Evolutionary conservation across 345 rosid species (phyloP).

Genomic region (Kernera saxatilis): DNA sequence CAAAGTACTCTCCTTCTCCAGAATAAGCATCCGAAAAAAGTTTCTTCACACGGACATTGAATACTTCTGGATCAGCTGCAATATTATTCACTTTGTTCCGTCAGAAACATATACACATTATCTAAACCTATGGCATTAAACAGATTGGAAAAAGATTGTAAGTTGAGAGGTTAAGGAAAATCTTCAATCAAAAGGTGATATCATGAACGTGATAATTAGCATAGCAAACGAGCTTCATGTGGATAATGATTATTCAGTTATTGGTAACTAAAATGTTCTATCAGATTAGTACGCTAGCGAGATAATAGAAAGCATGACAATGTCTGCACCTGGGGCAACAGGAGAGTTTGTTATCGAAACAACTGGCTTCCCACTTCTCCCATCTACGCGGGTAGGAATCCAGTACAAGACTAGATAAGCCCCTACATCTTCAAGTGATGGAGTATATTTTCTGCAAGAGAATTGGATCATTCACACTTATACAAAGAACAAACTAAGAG

Average conservation of each 20-base stretch:
- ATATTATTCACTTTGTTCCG: slow-evolving; percentile 18
- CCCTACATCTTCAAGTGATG: slow-evolving; percentile 87
- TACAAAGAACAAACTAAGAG: slow-evolving; percentile 1
- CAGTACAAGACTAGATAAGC: slow-evolving; percentile 70
- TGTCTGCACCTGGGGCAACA: slow-evolving; percentile 66
- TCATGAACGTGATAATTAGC: neutral
- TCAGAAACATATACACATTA: slow-evolving; percentile 20
- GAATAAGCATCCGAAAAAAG: slow-evolving; percentile 53
- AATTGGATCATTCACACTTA: neutral
- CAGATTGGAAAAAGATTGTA: neutral
- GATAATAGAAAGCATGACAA: neutral
- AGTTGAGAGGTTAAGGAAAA: neutral
- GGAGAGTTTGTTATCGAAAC: slow-evolving; percentile 63
- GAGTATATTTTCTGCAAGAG: slow-evolving; percentile 62
- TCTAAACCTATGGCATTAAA: neutral
- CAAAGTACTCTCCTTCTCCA: slow-evolving; percentile 93
- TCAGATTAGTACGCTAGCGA: neutral
- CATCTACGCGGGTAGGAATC: slow-evolving; percentile 83
- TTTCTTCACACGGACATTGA: slow-evolving; percentile 59
- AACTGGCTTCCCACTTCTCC: slow-evolving; percentile 80
- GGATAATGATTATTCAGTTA: neutral
- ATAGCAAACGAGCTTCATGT: slow-evolving; percentile 1
- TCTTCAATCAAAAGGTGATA: slow-evolving; percentile 4
- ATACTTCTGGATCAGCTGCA: slow-evolving; percentile 77
- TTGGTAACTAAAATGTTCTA: neutral